Evolutionary conservation across 805 yeast species (phyloP).

Genomic region (Ogataea degrootiae): DNA sequence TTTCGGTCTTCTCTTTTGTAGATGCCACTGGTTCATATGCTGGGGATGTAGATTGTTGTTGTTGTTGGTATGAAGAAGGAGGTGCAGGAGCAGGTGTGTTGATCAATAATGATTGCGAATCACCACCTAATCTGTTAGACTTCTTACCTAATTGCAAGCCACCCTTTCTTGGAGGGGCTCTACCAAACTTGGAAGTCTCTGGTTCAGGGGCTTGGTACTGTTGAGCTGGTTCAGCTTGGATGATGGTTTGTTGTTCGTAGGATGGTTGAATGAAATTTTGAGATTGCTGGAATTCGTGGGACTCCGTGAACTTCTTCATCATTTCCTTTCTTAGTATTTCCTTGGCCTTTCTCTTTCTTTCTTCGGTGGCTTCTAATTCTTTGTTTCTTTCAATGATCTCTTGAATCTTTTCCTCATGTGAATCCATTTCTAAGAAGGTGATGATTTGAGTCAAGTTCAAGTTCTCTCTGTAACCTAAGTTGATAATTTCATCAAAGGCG

Average conservation of each 20-base stretch:
- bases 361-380: conserved; percentile 95
- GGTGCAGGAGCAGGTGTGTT: conserved; percentile 22
- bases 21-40: conserved; percentile 18
- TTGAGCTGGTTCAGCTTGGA: conserved; percentile 18
- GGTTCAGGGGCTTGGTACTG: conserved; percentile 13
- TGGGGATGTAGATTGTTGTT: conserved; percentile 20
- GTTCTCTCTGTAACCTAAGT: conserved; percentile 86
- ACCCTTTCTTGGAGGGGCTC: conserved; percentile 49
- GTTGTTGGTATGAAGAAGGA: conserved; percentile 14
- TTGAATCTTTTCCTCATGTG: conserved; percentile 97
- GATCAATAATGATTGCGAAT: conserved; percentile 27
- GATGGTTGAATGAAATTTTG: conserved; percentile 11
- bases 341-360: conserved; percentile 91
- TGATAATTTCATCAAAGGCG: conserved; percentile 92
- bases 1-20: conserved; percentile 34
- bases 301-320: conserved; percentile 56
- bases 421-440: conserved; percentile 93
- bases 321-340: conserved; percentile 79
- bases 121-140: conserved; percentile 21
- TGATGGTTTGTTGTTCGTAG: conserved; percentile 16
- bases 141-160: conserved; percentile 78
- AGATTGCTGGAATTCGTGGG: conserved; percentile 18
- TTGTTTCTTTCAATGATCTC: conserved; percentile 96
- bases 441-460: conserved; percentile 75
- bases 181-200: conserved; percentile 11